Evolutionary conservation across 2,329 filamentous ascomycete species (phyloP).

Genomic region (Penicillium sp.): DNA sequence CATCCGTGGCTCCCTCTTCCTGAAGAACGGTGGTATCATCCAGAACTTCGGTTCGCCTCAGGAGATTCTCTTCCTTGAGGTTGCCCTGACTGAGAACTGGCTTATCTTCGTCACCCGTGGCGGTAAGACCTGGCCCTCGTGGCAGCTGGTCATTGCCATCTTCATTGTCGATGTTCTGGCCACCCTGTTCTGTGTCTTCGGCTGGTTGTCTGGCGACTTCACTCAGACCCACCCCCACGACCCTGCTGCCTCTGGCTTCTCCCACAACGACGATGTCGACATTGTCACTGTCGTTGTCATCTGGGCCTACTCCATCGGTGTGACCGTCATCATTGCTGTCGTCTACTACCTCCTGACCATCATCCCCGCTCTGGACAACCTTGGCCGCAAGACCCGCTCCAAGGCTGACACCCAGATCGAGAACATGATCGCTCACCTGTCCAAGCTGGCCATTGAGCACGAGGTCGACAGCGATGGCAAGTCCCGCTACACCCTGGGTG

Average conservation of each 20-base stretch:
- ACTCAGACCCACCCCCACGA: conserved; percentile 29
- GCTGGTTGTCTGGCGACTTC: conserved; percentile 62
- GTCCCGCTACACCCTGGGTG: conserved; percentile 44
- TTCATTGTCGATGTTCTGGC: conserved; percentile 68
- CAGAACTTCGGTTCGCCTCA: conserved; percentile 72
- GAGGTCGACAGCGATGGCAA: conserved; percentile 48
- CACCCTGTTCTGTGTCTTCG: conserved; percentile 72
- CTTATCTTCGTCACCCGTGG: conserved; percentile 95
- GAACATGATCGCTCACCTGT: conserved; percentile 53
- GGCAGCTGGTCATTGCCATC: conserved; percentile 70
- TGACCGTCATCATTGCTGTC: conserved; percentile 53
- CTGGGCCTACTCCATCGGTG: conserved; percentile 54
- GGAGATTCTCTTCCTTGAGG: conserved; percentile 82
- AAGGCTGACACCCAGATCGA: conserved; percentile 53
- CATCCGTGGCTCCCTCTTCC: conserved; percentile 66
- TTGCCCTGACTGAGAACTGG: conserved; percentile 93
- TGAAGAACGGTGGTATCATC: conserved; percentile 68
- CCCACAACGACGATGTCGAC: conserved; percentile 55
- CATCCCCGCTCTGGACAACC: conserved; percentile 49
- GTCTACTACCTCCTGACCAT: conserved; percentile 51
- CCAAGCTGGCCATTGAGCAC: conserved; percentile 53
- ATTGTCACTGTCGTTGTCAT: conserved; percentile 55
- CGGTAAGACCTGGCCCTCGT: conserved; percentile 69
- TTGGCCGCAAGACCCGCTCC: conserved; percentile 52
- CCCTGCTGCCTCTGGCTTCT: conserved; percentile 29